Evolutionary conservation across 1,284 basidiomycete species (phyloP).

Genomic region (Melanopsichium pennsylvanicum): DNA sequence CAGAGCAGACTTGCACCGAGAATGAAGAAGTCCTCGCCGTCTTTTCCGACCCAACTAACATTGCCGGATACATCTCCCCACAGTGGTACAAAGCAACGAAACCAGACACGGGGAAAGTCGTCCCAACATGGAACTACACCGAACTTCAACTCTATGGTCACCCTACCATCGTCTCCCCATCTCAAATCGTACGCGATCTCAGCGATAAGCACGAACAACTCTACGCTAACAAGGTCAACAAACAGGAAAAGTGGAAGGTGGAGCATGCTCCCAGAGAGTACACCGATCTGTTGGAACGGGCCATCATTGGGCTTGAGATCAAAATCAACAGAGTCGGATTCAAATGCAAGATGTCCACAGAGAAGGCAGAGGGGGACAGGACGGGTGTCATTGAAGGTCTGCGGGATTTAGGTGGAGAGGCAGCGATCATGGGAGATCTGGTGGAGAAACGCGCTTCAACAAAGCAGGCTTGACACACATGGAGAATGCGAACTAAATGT

Average conservation of each 20-base stretch:
- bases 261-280: conserved; percentile 66
- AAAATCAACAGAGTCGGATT: conserved; percentile 66
- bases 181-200: conserved; percentile 11
- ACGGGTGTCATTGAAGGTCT: conserved; percentile 67
- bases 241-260: conserved; percentile 62
- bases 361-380: conserved; percentile 65
- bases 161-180: not conserved
- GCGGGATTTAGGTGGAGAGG: conserved; percentile 45
- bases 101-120: conserved; percentile 37
- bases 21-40: conserved; percentile 25
- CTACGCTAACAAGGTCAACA: not conserved
- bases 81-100: conserved; percentile 40
- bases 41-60: conserved; percentile 16
- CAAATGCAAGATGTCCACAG: conserved; percentile 68
- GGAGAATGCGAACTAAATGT: too few relatives aligned
- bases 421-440: not conserved
- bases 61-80: conserved; percentile 40
- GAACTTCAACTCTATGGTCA: conserved; percentile 41
- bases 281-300: conserved; percentile 66
- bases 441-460: too few relatives aligned
- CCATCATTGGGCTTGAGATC: conserved; percentile 68
- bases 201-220: conserved; percentile 15
- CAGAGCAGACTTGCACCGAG: too few relatives aligned
- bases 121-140: conserved; percentile 53
- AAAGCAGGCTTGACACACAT: too few relatives aligned